Evolutionary conservation across 768 basidiomycete genomes (phyloP), one percentile per base, ranked within the genome.

Genomic region (Serendipita sp.): DNA sequence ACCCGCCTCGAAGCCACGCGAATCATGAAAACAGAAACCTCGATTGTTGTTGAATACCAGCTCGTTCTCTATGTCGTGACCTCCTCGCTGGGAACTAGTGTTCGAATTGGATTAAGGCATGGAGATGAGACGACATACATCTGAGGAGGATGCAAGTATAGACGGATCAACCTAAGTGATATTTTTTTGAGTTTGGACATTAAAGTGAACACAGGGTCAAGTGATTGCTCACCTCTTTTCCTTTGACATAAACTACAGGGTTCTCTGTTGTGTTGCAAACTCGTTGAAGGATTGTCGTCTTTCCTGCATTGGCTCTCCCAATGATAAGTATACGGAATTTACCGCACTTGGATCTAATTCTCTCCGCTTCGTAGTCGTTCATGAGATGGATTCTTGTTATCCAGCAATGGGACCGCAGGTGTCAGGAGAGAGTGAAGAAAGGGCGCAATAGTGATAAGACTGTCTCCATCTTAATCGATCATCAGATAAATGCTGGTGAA

Each of bases 21-120:
- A 78, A 64, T 78, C 76, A 44, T 78, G 77, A 64, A 78, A 77
- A 23, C 77, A 70, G 66, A 76, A 77, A 2, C 67, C 55, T 2
- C 65, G 67, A 36, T 74, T 74, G 68, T 69, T 74, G 23, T 45
- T 53, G 66, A 74, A 77, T 4, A 69, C 65, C 44, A 74, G 70
- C 62, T 70, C 66, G 37, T 68, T 63, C 53, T 72, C 63, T 31
- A 76, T 73, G 62, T 77, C 66, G 67, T 76, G 76, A 3, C 62
- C 45, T 34, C 75, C 76, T 40, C 75, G 72, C 75, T 73, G 40
- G 13, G 40, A 13, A 13, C 5, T 40, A 40, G 40, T 52, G 4
- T 63, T 33, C 15, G 40, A 40, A 13, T 40, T 40, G 40, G 40
- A 40, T 5, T 40, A 40, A 13, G 13, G 40, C 40, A 13, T 40